A percentile compares a stretch with the other conserved stretches of the same genome.
Conservation (phyloP, 2,329 filamentous ascomycete genomes). For the Massarina eburnea region DNA sequence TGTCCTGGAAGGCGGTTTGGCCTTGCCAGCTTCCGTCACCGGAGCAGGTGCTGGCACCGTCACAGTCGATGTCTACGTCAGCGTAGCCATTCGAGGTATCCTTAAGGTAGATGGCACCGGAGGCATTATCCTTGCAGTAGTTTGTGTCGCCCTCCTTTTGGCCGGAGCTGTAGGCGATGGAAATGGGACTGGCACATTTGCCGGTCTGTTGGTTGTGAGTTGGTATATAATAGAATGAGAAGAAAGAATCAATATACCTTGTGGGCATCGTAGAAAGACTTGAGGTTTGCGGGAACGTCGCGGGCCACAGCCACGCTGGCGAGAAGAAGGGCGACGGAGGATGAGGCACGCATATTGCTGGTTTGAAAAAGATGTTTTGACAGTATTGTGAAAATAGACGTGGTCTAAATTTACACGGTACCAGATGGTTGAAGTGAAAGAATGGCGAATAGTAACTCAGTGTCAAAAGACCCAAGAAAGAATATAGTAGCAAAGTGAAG, state of each 20-base stretch:
- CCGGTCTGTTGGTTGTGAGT: slow-evolving; percentile 6
- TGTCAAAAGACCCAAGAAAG: too few relatives aligned
- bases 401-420: too few relatives aligned
- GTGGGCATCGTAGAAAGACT: slow-evolving; percentile 13
- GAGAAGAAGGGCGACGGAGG: slow-evolving; percentile 8
- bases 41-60: slow-evolving; percentile 53
- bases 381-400: background rate
- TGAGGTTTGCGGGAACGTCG: slow-evolving; percentile 14
- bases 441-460: too few relatives aligned
- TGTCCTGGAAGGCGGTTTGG: slow-evolving; percentile 50
- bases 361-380: background rate
- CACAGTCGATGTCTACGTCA: slow-evolving; percentile 63
- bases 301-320: slow-evolving; percentile 11
- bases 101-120: slow-evolving; percentile 48
- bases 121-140: slow-evolving; percentile 22
- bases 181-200: slow-evolving; percentile 17
- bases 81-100: slow-evolving; percentile 48
- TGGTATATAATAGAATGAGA: too few relatives aligned
- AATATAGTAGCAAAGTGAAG: too few relatives aligned
- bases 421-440: too few relatives aligned
- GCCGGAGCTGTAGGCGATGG: slow-evolving; percentile 16
- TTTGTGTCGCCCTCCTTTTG: slow-evolving; percentile 18
- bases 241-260: slow-evolving; percentile 1
- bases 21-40: slow-evolving; percentile 45
- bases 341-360: slow-evolving; percentile 11